Evolutionary conservation across 768 basidiomycete species (phyloP).

Genomic region (Trametes villosa): DNA sequence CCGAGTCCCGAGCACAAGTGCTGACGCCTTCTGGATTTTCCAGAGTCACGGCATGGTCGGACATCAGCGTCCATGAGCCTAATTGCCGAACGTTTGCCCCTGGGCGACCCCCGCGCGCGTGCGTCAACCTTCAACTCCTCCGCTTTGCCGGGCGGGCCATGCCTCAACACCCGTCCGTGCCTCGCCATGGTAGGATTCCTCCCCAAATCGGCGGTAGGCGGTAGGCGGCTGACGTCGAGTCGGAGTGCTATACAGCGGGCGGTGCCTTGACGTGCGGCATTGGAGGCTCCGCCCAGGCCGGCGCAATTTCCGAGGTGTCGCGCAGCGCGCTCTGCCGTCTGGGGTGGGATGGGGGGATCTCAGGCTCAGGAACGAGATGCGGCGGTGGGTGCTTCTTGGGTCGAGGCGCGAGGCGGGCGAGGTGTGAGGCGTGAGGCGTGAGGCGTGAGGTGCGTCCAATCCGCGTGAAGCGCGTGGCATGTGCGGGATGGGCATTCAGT

Average conservation of each 20-base stretch:
- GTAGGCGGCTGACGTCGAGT: too few relatives aligned
- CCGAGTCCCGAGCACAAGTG: too few relatives aligned
- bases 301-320: too few relatives aligned
- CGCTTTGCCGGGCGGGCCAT: too few relatives aligned
- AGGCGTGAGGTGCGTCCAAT: slow-evolving; percentile 2
- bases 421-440: background rate
- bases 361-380: background rate
- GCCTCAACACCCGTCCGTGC: too few relatives aligned
- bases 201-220: too few relatives aligned
- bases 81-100: too few relatives aligned
- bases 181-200: too few relatives aligned
- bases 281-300: too few relatives aligned
- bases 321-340: background rate
- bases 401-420: background rate
- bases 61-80: background rate
- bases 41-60: background rate
- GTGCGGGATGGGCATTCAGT: too few relatives aligned
- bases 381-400: background rate
- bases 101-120: background rate
- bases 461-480: background rate
- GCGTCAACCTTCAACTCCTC: background rate
- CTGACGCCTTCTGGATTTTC: background rate
- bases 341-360: background rate
- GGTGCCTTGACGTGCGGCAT: too few relatives aligned
- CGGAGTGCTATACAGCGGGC: too few relatives aligned